Evolutionary conservation across 1,284 basidiomycete species (phyloP).

Genomic region (Leccinum fallax): DNA sequence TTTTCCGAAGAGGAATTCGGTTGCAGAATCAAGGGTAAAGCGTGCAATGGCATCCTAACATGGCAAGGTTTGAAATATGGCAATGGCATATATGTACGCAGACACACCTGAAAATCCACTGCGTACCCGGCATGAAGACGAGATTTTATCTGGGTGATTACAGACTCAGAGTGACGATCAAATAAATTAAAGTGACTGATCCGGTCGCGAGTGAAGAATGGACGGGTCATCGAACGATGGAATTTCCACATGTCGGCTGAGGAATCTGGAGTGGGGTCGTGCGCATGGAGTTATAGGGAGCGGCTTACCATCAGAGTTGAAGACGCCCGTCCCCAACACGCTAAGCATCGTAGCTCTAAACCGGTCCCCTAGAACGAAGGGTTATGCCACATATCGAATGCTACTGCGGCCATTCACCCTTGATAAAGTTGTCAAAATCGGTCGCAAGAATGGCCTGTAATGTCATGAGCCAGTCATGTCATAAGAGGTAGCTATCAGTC

Average conservation of each 20-base stretch:
- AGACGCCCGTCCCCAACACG: slow-evolving; percentile 46
- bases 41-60: slow-evolving; percentile 41
- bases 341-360: slow-evolving; percentile 30
- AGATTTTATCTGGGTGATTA: slow-evolving; percentile 35
- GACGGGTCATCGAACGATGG: slow-evolving; percentile 52
- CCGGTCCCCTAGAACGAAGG: slow-evolving; percentile 25
- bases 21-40: slow-evolving; percentile 58
- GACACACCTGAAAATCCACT: slow-evolving; percentile 43
- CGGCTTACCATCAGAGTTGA: slow-evolving; percentile 46
- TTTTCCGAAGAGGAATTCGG: slow-evolving; percentile 55
- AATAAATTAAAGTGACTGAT: slow-evolving; percentile 53
- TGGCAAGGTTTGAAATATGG: neutral
- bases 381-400: slow-evolving; percentile 8
- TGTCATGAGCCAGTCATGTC: neutral
- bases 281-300: slow-evolving; percentile 5
- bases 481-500: neutral
- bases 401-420: slow-evolving; percentile 30
- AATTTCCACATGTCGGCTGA: slow-evolving; percentile 45
- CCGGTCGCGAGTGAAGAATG: slow-evolving; percentile 52
- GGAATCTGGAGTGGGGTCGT: neutral
- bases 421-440: slow-evolving; percentile 39
- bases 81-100: neutral
- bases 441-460: slow-evolving; percentile 34
- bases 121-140: slow-evolving; percentile 38
- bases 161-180: slow-evolving; percentile 40